Percentiles rank a stretch among this genome's conserved stretches.
These are phyloP conservation scores for Ophiocordyceps unilateralis DNA, from an alignment of 2,329 filamentous ascomycete species.

Conservation along the genomic window DNA sequence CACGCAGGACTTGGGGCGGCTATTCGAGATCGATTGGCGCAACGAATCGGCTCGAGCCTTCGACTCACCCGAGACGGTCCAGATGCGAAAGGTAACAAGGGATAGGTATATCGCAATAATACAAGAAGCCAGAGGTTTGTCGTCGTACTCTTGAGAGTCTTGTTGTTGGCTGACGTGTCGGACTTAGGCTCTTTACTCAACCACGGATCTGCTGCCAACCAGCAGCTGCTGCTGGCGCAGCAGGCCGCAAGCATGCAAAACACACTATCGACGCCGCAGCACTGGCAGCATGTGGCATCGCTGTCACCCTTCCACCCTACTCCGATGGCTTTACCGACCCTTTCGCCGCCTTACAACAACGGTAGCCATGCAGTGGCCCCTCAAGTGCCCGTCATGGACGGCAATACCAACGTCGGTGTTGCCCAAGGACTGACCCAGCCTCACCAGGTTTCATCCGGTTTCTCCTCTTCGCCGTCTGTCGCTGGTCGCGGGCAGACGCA, in stretches of 20 bases:
- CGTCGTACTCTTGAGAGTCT: background rate
- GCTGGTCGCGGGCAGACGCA: background rate
- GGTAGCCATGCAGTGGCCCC: background rate
- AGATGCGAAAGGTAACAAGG: background rate
- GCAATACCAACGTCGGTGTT: background rate
- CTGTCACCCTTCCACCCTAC: background rate
- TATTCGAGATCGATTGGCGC: conserved; percentile 10
- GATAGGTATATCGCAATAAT: background rate
- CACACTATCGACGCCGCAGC: background rate
- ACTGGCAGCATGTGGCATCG: too few relatives aligned
- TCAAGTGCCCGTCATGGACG: background rate
- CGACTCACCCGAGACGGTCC: background rate
- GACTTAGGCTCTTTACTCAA: background rate
- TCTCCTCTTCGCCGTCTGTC: background rate
- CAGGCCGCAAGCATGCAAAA: background rate
- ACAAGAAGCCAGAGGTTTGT: background rate
- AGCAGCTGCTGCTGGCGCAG: background rate
- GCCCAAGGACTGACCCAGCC: background rate
- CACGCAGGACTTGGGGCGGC: conserved; percentile 4
- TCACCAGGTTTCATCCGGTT: background rate
- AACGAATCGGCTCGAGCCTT: conserved; percentile 5
- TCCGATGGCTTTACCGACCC: background rate
- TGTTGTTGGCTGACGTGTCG: background rate
- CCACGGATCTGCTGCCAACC: background rate
- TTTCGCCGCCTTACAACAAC: background rate